Conservation (phyloP, 257 asterid genomes). For the Solanum acaule region DNA sequence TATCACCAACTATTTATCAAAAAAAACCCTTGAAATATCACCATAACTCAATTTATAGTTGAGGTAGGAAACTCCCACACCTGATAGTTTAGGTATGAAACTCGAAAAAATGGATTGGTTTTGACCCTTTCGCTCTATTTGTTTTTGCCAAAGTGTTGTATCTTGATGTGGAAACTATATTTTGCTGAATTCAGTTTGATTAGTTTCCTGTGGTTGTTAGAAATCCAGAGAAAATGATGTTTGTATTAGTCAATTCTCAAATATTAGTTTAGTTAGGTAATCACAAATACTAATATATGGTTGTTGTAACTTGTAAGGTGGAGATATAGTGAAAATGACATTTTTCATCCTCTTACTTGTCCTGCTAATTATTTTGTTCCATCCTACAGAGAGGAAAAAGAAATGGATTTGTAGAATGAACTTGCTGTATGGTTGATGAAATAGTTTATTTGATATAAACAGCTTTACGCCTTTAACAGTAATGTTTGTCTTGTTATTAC, state of each 20-base stretch:
- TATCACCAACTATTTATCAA: background rate
- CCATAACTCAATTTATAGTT: background rate
- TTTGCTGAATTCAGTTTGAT: background rate
- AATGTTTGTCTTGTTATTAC: background rate
- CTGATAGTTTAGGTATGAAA: background rate
- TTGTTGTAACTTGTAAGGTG: background rate
- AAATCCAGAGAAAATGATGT: background rate
- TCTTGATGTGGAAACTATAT: background rate
- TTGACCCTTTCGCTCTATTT: background rate
- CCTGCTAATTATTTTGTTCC: background rate
- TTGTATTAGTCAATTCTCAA: background rate
- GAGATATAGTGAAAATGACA: background rate
- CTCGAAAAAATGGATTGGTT: background rate
- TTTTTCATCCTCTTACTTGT: background rate
- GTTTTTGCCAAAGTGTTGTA: background rate
- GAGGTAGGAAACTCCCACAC: background rate
- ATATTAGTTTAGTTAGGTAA: background rate
- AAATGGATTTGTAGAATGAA: background rate
- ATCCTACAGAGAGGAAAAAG: background rate
- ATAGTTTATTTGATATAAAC: background rate
- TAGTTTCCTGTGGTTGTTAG: background rate
- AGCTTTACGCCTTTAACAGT: background rate
- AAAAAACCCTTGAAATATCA: background rate
- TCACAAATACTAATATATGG: background rate
- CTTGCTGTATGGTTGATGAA: background rate